Percentiles rank a stretch among this genome's conserved stretches.
phyloP scores from a whole-genome alignment of 768 basidiomycete species.

The Xerocomellus intermedius region DNA sequence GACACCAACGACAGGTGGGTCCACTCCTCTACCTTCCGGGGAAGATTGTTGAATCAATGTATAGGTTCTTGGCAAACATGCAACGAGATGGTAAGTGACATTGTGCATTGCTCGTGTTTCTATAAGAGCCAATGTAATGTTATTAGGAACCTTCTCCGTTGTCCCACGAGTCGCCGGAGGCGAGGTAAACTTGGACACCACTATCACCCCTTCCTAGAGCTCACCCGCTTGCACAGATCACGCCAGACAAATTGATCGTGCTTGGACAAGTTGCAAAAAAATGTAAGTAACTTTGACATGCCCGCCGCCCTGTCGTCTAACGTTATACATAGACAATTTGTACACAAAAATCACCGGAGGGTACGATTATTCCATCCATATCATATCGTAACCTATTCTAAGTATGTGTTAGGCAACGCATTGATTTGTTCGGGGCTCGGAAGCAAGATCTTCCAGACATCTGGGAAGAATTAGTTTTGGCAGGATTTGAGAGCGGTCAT shows the following conservation, averaged over 20 bases:
- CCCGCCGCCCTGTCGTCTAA: background rate
- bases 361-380: conserved; percentile 10
- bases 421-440: conserved; percentile 70
- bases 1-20: conserved; percentile 59
- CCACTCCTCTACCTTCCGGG: background rate
- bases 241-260: conserved; percentile 62
- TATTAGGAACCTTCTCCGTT: conserved; percentile 59
- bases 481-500: conserved; percentile 75
- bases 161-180: conserved; percentile 71
- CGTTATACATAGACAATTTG: conserved; percentile 38
- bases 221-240: conserved; percentile 34
- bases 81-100: conserved; percentile 53
- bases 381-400: background rate
- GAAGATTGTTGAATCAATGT: background rate
- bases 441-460: conserved; percentile 70
- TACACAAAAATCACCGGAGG: conserved; percentile 62
- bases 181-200: conserved; percentile 38
- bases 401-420: conserved; percentile 44
- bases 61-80: conserved; percentile 64
- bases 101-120: background rate
- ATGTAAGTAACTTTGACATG: conserved; percentile 33
- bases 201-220: background rate
- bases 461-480: conserved; percentile 59
- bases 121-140: background rate
- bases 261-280: conserved; percentile 67